Evolutionary conservation across 345 rosid genomes (phyloP), one percentile per base, ranked within the genome.

Genomic region (Salix exigua): DNA sequence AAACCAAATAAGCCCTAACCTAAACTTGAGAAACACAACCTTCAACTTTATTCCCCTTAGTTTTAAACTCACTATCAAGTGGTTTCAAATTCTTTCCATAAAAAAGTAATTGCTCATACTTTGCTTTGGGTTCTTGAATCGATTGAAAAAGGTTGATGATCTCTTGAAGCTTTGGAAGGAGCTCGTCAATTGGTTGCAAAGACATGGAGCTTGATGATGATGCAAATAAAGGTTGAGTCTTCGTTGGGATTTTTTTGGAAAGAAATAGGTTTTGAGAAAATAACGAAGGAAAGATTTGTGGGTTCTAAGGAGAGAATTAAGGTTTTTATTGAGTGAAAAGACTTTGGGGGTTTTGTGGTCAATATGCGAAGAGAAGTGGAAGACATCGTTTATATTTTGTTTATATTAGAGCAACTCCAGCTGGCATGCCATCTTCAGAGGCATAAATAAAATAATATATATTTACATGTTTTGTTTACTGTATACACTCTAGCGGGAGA

Each of bases 11-110:
- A 53, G 97, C 99, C 87, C 98, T 87, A 25, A 96, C 97, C 98
- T 97, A 96, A 8, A 94, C 98, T 87, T 91, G 97, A 31, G 98
- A 91, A 28, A 92, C 95, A 67, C 99, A 96, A 9, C 99, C 99
- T 82, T 91, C 82, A 10, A 96, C 99, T 79, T 96, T 96, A 73
- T 94, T 96, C 60, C 87, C 93, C 48, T 79, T 77, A 26, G 97
- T 94, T 78, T 90, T 92, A 87, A 86, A 96, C 53, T 23, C 86
- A n/a, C 87, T 13, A 78, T 87, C 92, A 2, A 96, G 92, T 0
- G 99, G 92, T 23, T 81, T 87, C 77, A 96, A 87, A 70, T 87
- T 88, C 73, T 88, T 89, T 1, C 97, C 97, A 65, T 93, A 90
- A 84, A 94, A 92, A 18, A 91, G 68, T 11, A 94, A 91, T 87